Evolutionary conservation across 2,329 filamentous ascomycete species (phyloP).

Genomic region (Pseudocercospora crystallina): DNA sequence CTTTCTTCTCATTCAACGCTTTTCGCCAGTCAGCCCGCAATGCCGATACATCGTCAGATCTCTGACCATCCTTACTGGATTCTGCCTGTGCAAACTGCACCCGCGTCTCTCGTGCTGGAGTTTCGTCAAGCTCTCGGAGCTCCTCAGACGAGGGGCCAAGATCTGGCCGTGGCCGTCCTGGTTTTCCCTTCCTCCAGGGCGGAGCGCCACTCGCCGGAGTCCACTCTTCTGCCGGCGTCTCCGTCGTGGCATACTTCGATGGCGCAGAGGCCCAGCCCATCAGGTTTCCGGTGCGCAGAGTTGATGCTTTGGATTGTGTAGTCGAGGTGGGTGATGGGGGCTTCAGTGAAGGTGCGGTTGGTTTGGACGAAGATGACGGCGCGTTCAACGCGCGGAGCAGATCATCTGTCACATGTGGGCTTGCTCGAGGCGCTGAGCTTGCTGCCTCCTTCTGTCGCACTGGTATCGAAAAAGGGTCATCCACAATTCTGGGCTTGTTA

Average conservation of each 20-base stretch:
- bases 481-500: conserved; percentile 25
- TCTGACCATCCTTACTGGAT: conserved; percentile 5
- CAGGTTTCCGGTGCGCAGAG: neutral
- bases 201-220: conserved; percentile 26
- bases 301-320: neutral
- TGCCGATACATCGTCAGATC: conserved; percentile 21
- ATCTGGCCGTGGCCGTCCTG: conserved; percentile 23
- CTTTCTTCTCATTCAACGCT: conserved; percentile 28
- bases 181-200: conserved; percentile 29
- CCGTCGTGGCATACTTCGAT: conserved; percentile 18
- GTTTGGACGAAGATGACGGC: neutral
- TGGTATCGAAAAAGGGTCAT: conserved; percentile 28
- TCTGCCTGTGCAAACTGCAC: conserved; percentile 19
- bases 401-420: conserved; percentile 27
- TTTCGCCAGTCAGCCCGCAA: conserved; percentile 29
- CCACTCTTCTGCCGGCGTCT: conserved; percentile 21
- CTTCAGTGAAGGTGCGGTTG: neutral
- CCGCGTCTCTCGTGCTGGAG: conserved; percentile 16
- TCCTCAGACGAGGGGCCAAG: conserved; percentile 19
- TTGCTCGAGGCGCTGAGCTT: conserved; percentile 28
- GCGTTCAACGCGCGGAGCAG: conserved; percentile 23
- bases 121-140: conserved; percentile 14
- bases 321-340: neutral
- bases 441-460: conserved; percentile 2
- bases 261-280: conserved; percentile 25